Conservation (phyloP, 306 rosid genomes). For the Prunus armeniaca region DNA sequence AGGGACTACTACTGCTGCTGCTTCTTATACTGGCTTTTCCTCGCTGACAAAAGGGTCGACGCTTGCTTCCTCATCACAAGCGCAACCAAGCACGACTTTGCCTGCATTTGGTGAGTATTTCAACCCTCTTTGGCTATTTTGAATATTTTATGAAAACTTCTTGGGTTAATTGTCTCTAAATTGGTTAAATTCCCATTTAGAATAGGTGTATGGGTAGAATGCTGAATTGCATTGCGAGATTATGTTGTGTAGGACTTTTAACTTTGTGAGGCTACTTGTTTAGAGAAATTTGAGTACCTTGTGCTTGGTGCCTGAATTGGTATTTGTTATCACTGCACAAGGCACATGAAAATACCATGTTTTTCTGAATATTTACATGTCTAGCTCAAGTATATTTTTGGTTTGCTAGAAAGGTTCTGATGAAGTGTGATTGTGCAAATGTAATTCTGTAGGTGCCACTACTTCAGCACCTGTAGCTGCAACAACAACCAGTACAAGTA, state of each 20-base stretch:
- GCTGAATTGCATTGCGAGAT: not conserved
- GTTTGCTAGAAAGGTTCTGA: not conserved
- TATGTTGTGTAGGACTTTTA: not conserved
- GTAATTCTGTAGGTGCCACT: constrained; percentile 45
- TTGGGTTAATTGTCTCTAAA: not conserved
- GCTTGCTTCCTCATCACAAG: constrained; percentile 41
- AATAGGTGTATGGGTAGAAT: not conserved
- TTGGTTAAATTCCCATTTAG: not conserved
- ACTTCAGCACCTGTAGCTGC: constrained; percentile 47
- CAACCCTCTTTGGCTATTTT: not conserved
- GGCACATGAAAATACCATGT: too few species aligned
- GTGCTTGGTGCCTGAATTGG: not conserved
- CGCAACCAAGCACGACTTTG: constrained; percentile 31
- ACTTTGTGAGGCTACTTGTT: not conserved
- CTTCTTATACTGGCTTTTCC: constrained; percentile 37
- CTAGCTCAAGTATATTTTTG: not conserved
- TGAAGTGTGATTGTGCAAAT: not conserved
- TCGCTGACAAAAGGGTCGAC: constrained; percentile 36
- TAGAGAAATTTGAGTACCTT: not conserved
- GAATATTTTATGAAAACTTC: not conserved
- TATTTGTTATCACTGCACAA: too few species aligned
- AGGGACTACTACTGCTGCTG: constrained; percentile 29
- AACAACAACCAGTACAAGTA: constrained; percentile 45
- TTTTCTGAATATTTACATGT: not conserved
- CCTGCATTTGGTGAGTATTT: constrained; percentile 51